Conservation (phyloP, 192 early-diverging fungal species). For the Rhizophagus prolifer region DNA sequence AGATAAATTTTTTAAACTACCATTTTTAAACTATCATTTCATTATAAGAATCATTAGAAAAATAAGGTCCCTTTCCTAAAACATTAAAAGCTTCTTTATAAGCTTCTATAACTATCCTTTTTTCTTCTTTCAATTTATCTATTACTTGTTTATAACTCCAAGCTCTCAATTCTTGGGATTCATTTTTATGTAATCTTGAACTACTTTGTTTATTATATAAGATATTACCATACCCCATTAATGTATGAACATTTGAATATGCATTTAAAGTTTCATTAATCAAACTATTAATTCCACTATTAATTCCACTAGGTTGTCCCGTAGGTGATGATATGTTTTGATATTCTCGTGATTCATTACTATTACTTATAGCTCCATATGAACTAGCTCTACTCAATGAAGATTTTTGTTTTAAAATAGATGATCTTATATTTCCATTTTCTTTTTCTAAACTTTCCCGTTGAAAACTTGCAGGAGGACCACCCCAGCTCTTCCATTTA, state of each 20-base stretch:
- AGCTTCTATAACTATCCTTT: slow-evolving; percentile 1
- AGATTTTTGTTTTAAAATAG: not conserved
- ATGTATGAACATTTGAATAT: slow-evolving; percentile 9
- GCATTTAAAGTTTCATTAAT: slow-evolving; percentile 11
- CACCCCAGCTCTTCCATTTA: slow-evolving; percentile 28
- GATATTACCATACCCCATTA: slow-evolving; percentile 18
- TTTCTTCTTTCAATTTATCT: slow-evolving; percentile 22
- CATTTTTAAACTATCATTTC: not conserved
- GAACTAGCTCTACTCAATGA: not conserved
- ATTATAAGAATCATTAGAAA: not conserved
- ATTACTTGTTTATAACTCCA: slow-evolving; percentile 24
- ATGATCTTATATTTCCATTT: not conserved
- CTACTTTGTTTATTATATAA: not conserved
- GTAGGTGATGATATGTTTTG: not conserved
- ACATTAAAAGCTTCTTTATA: slow-evolving; percentile 13
- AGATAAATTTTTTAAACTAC: too few relatives aligned
- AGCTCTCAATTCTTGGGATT: slow-evolving; percentile 7
- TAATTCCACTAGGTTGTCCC: not conserved
- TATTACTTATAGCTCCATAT: not conserved
- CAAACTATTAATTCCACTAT: not conserved
- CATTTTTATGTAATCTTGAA: not conserved
- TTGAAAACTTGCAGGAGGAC: slow-evolving; percentile 13
- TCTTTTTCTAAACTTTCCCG: slow-evolving; percentile 1
- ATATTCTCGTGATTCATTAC: not conserved
- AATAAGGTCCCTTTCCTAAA: not conserved